Evolutionary conservation across 495 filamentous ascomycete genomes (phyloP).

Genomic region (Xanthoparmelia taractica): DNA sequence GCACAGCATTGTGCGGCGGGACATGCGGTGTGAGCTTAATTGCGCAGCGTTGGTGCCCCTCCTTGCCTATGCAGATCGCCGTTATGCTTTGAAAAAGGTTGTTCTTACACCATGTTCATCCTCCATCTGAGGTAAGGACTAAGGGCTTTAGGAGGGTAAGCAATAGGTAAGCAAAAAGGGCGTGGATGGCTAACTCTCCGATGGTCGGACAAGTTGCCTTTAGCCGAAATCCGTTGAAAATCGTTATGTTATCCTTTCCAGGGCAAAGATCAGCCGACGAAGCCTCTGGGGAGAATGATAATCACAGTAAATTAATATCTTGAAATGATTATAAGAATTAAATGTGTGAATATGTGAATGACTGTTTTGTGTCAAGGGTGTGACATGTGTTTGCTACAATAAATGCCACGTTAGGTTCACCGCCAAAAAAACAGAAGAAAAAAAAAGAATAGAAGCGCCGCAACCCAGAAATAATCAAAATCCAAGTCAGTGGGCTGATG

Average conservation of each 20-base stretch:
- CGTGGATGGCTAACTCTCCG: neutral
- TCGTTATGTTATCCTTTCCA: neutral
- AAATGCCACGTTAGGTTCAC: neutral
- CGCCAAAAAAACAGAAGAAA: too few species aligned
- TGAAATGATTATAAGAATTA: too few species aligned
- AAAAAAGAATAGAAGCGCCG: constrained; percentile 10
- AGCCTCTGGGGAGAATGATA: neutral
- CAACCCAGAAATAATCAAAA: constrained; percentile 4
- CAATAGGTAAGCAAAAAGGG: neutral
- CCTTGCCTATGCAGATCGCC: constrained; percentile 17
- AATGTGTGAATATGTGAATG: neutral
- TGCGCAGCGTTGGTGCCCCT: constrained; percentile 14
- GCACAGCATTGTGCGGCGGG: constrained; percentile 20
- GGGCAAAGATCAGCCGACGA: neutral
- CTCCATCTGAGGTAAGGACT: neutral
- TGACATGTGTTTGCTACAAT: neutral
- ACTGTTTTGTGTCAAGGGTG: neutral
- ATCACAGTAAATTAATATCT: too few species aligned
- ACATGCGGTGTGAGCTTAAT: constrained; percentile 20
- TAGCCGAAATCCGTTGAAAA: neutral
- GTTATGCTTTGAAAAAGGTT: constrained; percentile 8
- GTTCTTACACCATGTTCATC: neutral
- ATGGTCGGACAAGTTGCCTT: neutral
- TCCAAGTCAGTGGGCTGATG: constrained; percentile 14
- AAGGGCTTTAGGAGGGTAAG: neutral